Evolutionary conservation across 1,139 yeast species (phyloP).

Genomic region (Candida tropicalis): DNA sequence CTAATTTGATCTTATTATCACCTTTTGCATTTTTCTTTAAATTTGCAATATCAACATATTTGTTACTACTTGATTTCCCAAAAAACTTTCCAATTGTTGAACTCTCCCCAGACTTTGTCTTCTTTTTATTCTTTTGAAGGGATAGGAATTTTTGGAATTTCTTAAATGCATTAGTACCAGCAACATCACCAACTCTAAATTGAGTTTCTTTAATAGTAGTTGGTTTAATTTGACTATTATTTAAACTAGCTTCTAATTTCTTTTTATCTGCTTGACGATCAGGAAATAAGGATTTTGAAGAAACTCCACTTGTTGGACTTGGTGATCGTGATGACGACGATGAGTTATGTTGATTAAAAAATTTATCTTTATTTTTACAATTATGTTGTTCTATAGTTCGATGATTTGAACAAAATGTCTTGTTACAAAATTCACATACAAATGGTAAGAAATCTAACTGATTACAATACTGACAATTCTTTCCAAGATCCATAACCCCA

Average conservation of each 20-base stretch:
- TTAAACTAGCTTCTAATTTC: slow-evolving; percentile 42
- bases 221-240: slow-evolving; percentile 25
- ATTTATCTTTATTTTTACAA: slow-evolving; percentile 34
- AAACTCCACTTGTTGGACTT: slow-evolving; percentile 20
- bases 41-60: slow-evolving; percentile 28
- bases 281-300: slow-evolving; percentile 56
- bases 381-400: slow-evolving; percentile 50
- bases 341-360: slow-evolving; percentile 17
- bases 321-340: too few species aligned
- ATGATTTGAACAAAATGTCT: slow-evolving; percentile 62
- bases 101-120: too few species aligned
- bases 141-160: slow-evolving; percentile 50
- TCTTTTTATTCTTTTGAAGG: slow-evolving; percentile 26
- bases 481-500: slow-evolving; percentile 68
- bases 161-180: slow-evolving; percentile 41
- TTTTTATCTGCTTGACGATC: slow-evolving; percentile 46
- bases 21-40: slow-evolving; percentile 67
- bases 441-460: slow-evolving; percentile 73
- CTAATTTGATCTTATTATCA: slow-evolving; percentile 54
- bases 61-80: slow-evolving; percentile 16
- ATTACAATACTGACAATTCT: slow-evolving; percentile 64
- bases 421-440: slow-evolving; percentile 57
- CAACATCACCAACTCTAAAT: slow-evolving; percentile 34
- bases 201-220: slow-evolving; percentile 26
- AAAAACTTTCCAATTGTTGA: slow-evolving; percentile 21